Conservation (phyloP, 2,329 filamentous ascomycete genomes). For the Aureobasidium sp. region DNA sequence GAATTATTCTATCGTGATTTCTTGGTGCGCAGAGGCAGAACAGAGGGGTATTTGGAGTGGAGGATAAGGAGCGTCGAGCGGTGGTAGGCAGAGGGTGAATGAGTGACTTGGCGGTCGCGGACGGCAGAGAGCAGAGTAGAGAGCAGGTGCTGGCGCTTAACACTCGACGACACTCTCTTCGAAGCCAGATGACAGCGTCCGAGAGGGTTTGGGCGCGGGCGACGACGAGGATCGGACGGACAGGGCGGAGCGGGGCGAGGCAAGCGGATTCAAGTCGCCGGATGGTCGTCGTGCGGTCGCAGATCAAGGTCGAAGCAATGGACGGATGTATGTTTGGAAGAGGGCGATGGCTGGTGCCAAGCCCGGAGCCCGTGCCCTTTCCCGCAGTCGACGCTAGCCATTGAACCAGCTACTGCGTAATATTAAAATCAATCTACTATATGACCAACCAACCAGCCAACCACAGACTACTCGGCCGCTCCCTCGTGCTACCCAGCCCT, state of each 20-base stretch:
- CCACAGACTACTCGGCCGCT: not conserved
- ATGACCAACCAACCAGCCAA: not conserved
- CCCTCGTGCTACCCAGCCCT: not conserved
- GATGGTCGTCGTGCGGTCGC: constrained; percentile 12
- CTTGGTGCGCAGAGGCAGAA: constrained; percentile 1
- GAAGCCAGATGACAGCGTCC: not conserved
- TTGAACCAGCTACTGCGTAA: not conserved
- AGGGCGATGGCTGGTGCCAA: constrained; percentile 8
- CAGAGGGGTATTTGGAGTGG: not conserved
- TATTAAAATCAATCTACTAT: not conserved
- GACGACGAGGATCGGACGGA: not conserved
- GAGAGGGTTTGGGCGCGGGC: not conserved
- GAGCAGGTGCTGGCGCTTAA: constrained; percentile 14
- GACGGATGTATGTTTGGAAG: constrained; percentile 7
- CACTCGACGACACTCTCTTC: constrained; percentile 5
- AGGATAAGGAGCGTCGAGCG: constrained; percentile 9
- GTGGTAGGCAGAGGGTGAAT: constrained; percentile 5
- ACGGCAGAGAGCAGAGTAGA: not conserved
- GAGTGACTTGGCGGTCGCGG: constrained; percentile 12
- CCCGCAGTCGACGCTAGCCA: not conserved
- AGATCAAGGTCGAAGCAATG: constrained; percentile 11
- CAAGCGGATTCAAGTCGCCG: constrained; percentile 4
- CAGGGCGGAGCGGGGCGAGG: not conserved
- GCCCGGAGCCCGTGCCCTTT: not conserved
- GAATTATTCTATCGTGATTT: constrained; percentile 7